Percentiles rank a stretch among this genome's conserved stretches.
These are phyloP conservation scores for Coffea humblotiana DNA, from an alignment of 305 asterid species.

Conservation along the genomic window DNA sequence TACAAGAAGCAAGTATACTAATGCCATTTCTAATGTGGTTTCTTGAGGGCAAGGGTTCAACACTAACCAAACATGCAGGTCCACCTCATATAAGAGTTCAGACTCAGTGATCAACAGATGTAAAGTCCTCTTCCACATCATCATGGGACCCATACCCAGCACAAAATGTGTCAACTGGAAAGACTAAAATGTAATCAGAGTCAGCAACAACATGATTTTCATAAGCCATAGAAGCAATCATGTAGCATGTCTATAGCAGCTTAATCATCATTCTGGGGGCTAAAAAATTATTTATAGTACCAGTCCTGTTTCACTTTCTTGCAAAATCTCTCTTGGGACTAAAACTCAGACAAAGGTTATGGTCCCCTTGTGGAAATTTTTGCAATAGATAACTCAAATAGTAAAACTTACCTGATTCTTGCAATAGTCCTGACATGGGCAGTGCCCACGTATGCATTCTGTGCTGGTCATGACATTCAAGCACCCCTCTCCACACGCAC, in stretches of 20 bases:
- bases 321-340: background rate
- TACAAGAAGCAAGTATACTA: background rate
- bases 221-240: background rate
- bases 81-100: background rate
- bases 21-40: background rate
- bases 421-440: conserved; percentile 72
- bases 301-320: background rate
- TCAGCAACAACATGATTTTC: background rate
- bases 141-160: background rate
- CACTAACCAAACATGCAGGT: background rate
- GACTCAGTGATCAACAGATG: background rate
- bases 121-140: background rate
- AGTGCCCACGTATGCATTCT: conserved; percentile 85
- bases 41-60: background rate
- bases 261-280: background rate
- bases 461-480: conserved; percentile 87
- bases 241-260: background rate
- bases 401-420: conserved; percentile 60
- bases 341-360: background rate
- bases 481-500: conserved; percentile 91
- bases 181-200: background rate
- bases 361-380: background rate
- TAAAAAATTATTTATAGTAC: background rate
- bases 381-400: background rate
- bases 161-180: background rate